A percentile compares a stretch with the other conserved stretches of the same genome.
phyloP scores from a whole-genome alignment of 2,329 filamentous ascomycete genomes.

The Fusarium sp. region DNA sequence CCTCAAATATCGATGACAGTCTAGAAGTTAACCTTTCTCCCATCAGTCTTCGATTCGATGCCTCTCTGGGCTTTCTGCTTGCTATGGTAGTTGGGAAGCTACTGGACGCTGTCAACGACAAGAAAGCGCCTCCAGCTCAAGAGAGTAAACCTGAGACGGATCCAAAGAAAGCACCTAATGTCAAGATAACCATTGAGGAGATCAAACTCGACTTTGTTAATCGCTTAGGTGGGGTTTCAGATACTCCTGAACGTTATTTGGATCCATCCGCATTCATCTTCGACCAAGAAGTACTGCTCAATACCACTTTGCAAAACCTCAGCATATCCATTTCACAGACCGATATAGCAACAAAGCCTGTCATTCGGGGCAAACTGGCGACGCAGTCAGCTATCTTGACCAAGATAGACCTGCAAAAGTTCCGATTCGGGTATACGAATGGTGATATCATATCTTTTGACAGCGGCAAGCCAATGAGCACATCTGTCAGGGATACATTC shows the following conservation, averaged over 20 bases:
- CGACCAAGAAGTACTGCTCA: slow-evolving; percentile 67
- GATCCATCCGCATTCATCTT: slow-evolving; percentile 59
- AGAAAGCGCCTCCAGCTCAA: slow-evolving; percentile 20
- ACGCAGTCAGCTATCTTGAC: slow-evolving; percentile 52
- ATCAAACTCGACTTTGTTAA: slow-evolving; percentile 71
- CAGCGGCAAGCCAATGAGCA: slow-evolving; percentile 68
- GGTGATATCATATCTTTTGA: slow-evolving; percentile 77
- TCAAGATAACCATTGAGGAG: slow-evolving; percentile 64
- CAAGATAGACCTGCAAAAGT: slow-evolving; percentile 67
- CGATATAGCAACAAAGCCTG: slow-evolving; percentile 28
- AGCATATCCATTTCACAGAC: slow-evolving; percentile 48
- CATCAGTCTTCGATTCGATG: slow-evolving; percentile 67
- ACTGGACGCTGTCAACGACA: slow-evolving; percentile 60
- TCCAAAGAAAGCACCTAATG: slow-evolving; percentile 50
- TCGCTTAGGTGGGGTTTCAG: slow-evolving; percentile 66
- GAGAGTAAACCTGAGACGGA: slow-evolving; percentile 27
- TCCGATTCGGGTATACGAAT: slow-evolving; percentile 74
- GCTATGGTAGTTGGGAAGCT: slow-evolving; percentile 66
- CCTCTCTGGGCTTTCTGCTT: slow-evolving; percentile 69
- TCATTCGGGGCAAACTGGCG: slow-evolving; percentile 28
- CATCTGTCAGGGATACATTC: slow-evolving; percentile 72
- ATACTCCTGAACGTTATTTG: slow-evolving; percentile 63
- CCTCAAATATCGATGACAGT: slow-evolving; percentile 36
- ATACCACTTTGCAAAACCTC: slow-evolving; percentile 64
- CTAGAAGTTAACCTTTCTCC: slow-evolving; percentile 69